phyloP scores from a whole-genome alignment of 495 filamentous ascomycete species.

The Immersiella caudata region DNA sequence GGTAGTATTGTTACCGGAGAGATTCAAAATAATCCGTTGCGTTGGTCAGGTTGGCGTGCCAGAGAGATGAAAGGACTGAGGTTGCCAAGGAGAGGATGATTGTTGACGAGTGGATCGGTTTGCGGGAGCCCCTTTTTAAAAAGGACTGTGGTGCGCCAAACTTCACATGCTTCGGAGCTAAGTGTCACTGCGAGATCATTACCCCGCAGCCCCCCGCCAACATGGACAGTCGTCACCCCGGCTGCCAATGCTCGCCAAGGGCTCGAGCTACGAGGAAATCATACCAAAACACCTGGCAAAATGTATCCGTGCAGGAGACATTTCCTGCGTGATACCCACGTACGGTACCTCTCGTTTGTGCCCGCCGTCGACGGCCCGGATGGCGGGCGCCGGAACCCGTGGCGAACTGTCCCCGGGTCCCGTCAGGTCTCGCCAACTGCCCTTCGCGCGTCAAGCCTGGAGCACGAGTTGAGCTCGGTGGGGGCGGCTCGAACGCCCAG shows the following conservation, averaged over 20 bases:
- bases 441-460: no score
- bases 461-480: no score
- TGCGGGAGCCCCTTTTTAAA: not conserved
- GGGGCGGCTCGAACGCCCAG: not conserved
- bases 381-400: not conserved
- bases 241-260: not conserved
- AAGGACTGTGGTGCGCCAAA: not conserved
- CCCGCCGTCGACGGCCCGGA: not conserved
- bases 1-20: conserved; percentile 7
- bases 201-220: conserved; percentile 2
- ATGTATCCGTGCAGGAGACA: not conserved
- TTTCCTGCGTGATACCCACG: not conserved
- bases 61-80: not conserved
- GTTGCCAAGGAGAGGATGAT: not conserved
- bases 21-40: not conserved
- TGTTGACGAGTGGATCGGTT: not conserved
- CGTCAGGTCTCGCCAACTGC: no score
- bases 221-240: not conserved
- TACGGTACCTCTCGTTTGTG: not conserved
- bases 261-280: not conserved
- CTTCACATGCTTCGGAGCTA: conserved; percentile 9
- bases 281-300: not conserved
- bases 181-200: not conserved
- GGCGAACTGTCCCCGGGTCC: no score
- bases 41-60: not conserved